Base-by-base conservation (phyloP, 2,329 filamentous ascomycete species). In the Rutstroemia sp. region DNA sequence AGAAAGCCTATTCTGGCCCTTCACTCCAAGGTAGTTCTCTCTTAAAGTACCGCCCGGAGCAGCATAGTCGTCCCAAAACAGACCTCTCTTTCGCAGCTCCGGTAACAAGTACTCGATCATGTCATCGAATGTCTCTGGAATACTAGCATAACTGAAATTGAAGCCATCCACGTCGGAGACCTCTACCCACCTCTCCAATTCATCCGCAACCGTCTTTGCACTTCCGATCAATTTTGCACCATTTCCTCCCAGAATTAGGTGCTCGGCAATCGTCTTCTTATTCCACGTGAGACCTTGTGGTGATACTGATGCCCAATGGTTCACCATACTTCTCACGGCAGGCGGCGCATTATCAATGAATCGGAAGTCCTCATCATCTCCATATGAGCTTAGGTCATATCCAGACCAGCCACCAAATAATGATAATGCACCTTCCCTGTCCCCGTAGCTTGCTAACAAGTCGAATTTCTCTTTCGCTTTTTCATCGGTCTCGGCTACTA, bases 321-420 rank as follows among this genome's bases (percentile, higher is more conserved):
- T 66, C 4, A 67, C 64, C 82, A 66, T 84, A 81, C 58, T 77
- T 78, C 67, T 64, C 64, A 60, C 68, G 73, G 76, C 73, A 63
- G 58, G 74, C 64, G 50, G 74, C 66, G 52, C 73, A 71, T 60
- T 71, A 71, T 65, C 75, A 67, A 40, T 72, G 76, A n/a, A 84
- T 12, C 81, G 71, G 51, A 87, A 70, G 66, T 87, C 83, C 64
- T 86, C 77, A 44, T 86, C 82, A 25, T 86, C 82, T 0, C 72
- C 77, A 61, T 85, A 86, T 45, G 76, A 71, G 6, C 76, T 73
- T 23, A 87, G 70, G 65, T 87, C 81, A 48, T 86, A 83, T 0
- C 83, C 87, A 0, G 86, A 89, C 86, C 86, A 90, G 1, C 87
- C 87, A 19, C 85, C 84, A 63, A 89, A 90, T 17, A 89, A 69